Conservation (phyloP, 75 land plant species). For the Pinus tabuliformis region DNA sequence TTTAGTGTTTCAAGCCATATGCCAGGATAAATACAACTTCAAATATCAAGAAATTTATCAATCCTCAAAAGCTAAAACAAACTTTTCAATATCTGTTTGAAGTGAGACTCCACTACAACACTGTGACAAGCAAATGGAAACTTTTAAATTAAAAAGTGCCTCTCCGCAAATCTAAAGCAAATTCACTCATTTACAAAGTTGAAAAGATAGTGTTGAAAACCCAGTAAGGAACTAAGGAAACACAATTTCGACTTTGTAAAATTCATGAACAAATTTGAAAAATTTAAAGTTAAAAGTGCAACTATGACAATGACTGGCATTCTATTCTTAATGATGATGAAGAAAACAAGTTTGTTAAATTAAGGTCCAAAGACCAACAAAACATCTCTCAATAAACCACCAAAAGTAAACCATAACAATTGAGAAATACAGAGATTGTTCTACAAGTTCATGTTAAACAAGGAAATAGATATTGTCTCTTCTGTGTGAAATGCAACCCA, state of each 20-base stretch:
- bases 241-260: not conserved
- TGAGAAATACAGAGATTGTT: not conserved
- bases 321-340: not conserved
- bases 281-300: not conserved
- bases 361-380: not conserved
- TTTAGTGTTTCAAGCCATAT: too few species aligned
- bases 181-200: not conserved
- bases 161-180: not conserved
- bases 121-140: not conserved
- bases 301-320: not conserved
- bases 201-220: not conserved
- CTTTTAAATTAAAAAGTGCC: not conserved
- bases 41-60: too few species aligned
- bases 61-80: too few species aligned
- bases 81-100: too few species aligned
- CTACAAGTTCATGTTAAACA: not conserved
- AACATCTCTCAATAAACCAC: not conserved
- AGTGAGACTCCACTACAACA: too few species aligned
- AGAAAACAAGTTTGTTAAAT: not conserved
- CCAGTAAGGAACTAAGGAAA: not conserved
- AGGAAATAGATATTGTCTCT: not conserved
- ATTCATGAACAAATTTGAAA: not conserved
- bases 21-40: too few species aligned
- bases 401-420: not conserved
- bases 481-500: not conserved